Evolutionary conservation across 768 basidiomycete species (phyloP).

Genomic region (Phaffia australis): DNA sequence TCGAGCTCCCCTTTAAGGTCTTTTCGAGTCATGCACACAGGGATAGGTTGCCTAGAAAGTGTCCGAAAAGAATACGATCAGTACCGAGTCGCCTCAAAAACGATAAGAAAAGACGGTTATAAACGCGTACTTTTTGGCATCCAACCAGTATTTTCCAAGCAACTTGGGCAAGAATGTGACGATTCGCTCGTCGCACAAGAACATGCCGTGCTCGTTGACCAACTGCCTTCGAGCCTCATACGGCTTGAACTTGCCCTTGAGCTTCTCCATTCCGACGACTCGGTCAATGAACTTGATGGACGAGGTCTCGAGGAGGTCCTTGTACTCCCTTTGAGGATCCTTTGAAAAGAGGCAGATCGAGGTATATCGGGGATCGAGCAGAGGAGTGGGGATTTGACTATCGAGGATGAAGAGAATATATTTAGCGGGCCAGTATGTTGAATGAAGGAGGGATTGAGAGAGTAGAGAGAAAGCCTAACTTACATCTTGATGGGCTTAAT

Average conservation of each 20-base stretch:
- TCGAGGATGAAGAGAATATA: conserved; percentile 24
- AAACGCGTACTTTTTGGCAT: conserved; percentile 80
- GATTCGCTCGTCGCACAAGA: conserved; percentile 84
- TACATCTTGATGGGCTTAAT: conserved; percentile 79
- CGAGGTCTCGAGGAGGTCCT: conserved; percentile 67
- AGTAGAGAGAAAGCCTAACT: conserved; percentile 34
- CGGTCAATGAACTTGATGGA: conserved; percentile 80
- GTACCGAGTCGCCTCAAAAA: neutral
- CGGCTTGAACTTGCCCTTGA: conserved; percentile 68
- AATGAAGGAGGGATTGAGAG: neutral
- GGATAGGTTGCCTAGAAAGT: conserved; percentile 73
- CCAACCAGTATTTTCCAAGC: conserved; percentile 80
- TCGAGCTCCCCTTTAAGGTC: conserved; percentile 88
- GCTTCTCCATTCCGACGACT: conserved; percentile 79
- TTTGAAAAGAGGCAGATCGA: conserved; percentile 85
- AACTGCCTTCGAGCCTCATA: conserved; percentile 54
- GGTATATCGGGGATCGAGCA: conserved; percentile 70
- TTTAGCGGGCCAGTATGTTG: neutral
- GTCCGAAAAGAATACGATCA: conserved; percentile 19
- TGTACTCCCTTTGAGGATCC: conserved; percentile 91
- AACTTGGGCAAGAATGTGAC: conserved; percentile 75
- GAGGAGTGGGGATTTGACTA: conserved; percentile 66
- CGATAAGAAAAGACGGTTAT: neutral
- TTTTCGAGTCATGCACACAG: conserved; percentile 76
- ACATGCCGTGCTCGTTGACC: conserved; percentile 78